A percentile compares a stretch with the other conserved stretches of the same genome.
Conservation (phyloP, 768 basidiomycete species). For the Suillus sp. region DNA sequence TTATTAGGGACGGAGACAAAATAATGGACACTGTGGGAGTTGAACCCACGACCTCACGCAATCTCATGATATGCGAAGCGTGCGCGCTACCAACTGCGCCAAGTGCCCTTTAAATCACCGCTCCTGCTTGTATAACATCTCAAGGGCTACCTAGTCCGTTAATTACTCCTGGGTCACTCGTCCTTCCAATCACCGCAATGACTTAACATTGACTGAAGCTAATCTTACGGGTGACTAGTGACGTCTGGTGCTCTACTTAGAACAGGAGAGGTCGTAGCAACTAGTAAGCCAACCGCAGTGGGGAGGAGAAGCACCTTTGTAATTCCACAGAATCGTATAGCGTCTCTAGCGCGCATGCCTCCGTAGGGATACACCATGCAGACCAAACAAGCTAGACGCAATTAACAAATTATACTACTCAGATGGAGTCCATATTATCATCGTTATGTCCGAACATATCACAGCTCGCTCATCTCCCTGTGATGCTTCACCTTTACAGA, state of each 20-base stretch:
- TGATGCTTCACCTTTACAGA: constrained; percentile 75
- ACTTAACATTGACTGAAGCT: background rate
- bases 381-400: background rate
- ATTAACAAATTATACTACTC: background rate
- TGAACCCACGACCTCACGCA: constrained; percentile 63
- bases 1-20: constrained; percentile 7
- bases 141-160: background rate
- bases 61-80: constrained; percentile 48
- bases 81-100: constrained; percentile 64
- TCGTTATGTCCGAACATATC: constrained; percentile 7
- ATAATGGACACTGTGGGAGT: constrained; percentile 53
- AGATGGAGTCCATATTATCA: background rate
- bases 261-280: background rate
- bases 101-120: constrained; percentile 45
- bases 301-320: background rate
- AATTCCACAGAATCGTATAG: background rate
- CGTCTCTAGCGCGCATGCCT: background rate
- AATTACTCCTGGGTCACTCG: background rate
- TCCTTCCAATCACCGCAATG: background rate
- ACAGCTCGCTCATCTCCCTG: constrained; percentile 38
- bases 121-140: background rate
- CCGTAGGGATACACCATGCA: constrained; percentile 1
- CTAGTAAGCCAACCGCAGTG: background rate
- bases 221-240: background rate
- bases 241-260: background rate